Percentiles rank a stretch among this genome's conserved stretches.
These are phyloP conservation scores for Coemansia sp. DNA, from an alignment of 192 early-diverging fungal genomes.

Conservation along the genomic window DNA sequence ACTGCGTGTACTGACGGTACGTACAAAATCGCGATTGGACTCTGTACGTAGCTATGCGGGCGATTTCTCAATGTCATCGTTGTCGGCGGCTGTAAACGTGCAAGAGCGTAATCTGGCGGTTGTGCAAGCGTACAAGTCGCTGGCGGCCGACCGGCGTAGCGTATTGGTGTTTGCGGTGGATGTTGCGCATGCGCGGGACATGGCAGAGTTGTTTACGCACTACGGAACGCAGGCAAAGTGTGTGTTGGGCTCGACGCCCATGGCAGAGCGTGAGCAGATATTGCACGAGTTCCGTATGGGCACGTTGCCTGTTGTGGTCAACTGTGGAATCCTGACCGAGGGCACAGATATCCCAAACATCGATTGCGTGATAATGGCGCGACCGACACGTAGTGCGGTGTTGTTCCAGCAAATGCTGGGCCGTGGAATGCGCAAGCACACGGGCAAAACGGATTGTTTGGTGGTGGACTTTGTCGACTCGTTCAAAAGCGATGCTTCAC, in stretches of 20 bases:
- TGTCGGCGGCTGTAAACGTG: constrained; percentile 63
- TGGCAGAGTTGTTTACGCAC: constrained; percentile 58
- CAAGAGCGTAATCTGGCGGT: constrained; percentile 61
- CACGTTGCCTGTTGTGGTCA: constrained; percentile 76
- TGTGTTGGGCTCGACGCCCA: constrained; percentile 60
- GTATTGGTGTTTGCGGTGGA: constrained; percentile 89
- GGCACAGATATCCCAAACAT: constrained; percentile 87
- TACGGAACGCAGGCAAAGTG: constrained; percentile 46
- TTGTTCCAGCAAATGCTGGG: constrained; percentile 97
- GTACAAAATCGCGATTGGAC: constrained; percentile 60
- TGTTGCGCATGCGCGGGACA: constrained; percentile 67
- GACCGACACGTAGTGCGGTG: constrained; percentile 80
- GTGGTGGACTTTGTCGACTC: constrained; percentile 86
- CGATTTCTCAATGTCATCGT: constrained; percentile 63
- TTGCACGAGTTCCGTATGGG: constrained; percentile 63
- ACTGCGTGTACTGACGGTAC: constrained; percentile 64
- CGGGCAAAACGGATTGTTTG: constrained; percentile 73
- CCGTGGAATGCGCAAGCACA: constrained; percentile 73
- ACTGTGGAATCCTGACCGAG: constrained; percentile 84
- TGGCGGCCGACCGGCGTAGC: constrained; percentile 52
- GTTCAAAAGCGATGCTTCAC: constrained; percentile 46
- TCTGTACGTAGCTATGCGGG: constrained; percentile 49
- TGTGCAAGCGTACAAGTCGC: constrained; percentile 61
- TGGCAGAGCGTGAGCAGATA: constrained; percentile 57
- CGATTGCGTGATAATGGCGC: constrained; percentile 83